Evolutionary conservation across 208 protist species (phyloP), one percentile per base, ranked within the genome.

Genomic region (Sergeia podlipaevii): DNA sequence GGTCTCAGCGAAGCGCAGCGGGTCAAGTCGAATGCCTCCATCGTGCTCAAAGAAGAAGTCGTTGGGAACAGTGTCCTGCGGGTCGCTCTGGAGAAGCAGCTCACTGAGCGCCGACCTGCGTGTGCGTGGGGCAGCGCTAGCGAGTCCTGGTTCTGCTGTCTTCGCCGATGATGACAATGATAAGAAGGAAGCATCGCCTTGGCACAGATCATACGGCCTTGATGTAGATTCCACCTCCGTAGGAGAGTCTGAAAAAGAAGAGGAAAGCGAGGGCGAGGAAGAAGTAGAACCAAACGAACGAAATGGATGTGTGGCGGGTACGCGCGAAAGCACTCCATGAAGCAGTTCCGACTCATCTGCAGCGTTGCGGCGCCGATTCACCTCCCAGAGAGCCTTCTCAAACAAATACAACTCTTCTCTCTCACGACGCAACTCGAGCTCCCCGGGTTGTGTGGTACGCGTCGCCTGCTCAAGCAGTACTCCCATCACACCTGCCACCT

Each of bases 31-130:
- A 38, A 77, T 59, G 23, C 30, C 33, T 26, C 28, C 27, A 51
- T 82, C 74, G 30, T 72, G 63, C 32, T 77, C 65, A 39, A 82
- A 82, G 43, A 82, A 82, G 37, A 65, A 72, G 28, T 65, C 62
- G 32, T 57, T 45, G 17, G 27, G 27, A 3, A n/a, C n/a, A n/a
- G n/a, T n/a, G n/a, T n/a, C n/a, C n/a, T n/a, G n/a, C n/a, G n/a
- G n/a, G n/a, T n/a, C n/a, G n/a, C n/a, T n/a, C n/a, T n/a, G n/a
- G n/a, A n/a, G 46, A 3, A 4, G 27, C 38, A 32, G 33, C 33
- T 10, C 15, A 10, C 33, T 15, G 10, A n/a, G 33, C 15, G 33
- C 33, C 33, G 33, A 15, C 33, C 15, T 10, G 10, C 11, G 11
- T 10, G 33, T 38, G 33, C 11, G 33, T 10, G 33, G 11, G 33